Evolutionary conservation across 768 basidiomycete species (phyloP), one percentile per base, ranked within the genome.

Genomic region (Tulasnella sp.): DNA sequence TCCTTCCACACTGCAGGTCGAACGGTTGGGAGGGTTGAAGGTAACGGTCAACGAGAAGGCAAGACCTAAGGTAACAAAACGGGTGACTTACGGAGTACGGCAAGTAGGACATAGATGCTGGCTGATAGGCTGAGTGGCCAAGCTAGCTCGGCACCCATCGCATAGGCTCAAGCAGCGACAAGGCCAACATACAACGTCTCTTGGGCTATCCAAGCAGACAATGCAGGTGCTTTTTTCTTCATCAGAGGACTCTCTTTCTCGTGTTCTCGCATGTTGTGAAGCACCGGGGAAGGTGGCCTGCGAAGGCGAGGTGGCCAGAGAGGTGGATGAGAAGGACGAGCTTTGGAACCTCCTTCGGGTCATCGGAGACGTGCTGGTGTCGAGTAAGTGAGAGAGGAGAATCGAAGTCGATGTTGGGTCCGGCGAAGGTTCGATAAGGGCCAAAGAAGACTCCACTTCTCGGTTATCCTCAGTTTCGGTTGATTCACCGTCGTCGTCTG

Each of bases 81-180:
- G 5, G 5, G 74, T 67, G 46, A 75, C 74, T 75, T 23, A 75
- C 74, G 74, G 32, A n/a, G 74, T 67, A 10, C 74, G 74, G 37
- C 74, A 75, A 35, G 74, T 75, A 29, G 74, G 74, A 37, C 74
- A 75, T 42, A 75, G 23, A 75, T 75, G 74, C 40, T 75, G 51
- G 23, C 55, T 67, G 20, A 55, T 23, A 42, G 74, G 74, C n/a
- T 51, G 57, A 2, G 74, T 75, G 11, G 74, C 74, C 29, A 75
- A 39, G 40, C 74, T 75, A 57, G 44, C 55, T 32, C 74, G 26
- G 37, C 74, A 75, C 3, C 55, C 74, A 57, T 75, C 74, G 51
- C 74, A 75, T 20, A 75, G 16, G 10, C 46, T 39, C n/a, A 75
- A 48, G 39, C 74, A 75, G 18, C 74, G 48, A 67, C 74, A 75